These are phyloP conservation scores for Chimonanthus salicifolius DNA, from an alignment of 164 flowering plant genomes.

Conservation along the genomic window DNA sequence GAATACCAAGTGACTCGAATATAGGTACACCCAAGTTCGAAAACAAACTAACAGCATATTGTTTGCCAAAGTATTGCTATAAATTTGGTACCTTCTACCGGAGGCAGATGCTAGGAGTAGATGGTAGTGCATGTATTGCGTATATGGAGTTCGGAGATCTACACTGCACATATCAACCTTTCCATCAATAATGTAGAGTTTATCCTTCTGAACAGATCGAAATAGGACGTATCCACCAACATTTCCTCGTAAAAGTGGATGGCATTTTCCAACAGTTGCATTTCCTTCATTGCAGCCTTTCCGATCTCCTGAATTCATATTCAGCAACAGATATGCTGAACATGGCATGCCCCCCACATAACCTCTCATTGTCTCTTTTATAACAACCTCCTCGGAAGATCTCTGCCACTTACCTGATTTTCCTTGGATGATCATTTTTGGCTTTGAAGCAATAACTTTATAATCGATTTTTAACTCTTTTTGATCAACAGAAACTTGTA, in stretches of 20 bases:
- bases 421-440: neutral
- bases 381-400: slow-evolving; percentile 2
- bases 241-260: slow-evolving; percentile 29
- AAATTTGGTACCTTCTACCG: slow-evolving; percentile 44
- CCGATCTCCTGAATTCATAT: slow-evolving; percentile 20
- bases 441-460: slow-evolving; percentile 6
- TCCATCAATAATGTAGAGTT: slow-evolving; percentile 46
- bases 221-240: slow-evolving; percentile 47
- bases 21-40: neutral
- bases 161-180: slow-evolving; percentile 43
- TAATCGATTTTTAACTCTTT: neutral
- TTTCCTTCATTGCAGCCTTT: slow-evolving; percentile 10
- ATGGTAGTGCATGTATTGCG: slow-evolving; percentile 50
- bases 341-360: slow-evolving; percentile 57
- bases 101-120: slow-evolving; percentile 51
- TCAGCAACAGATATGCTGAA: slow-evolving; percentile 42
- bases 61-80: neutral
- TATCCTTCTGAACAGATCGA: slow-evolving; percentile 31
- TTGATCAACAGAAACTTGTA: neutral
- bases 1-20: neutral
- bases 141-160: slow-evolving; percentile 42
- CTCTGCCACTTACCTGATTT: neutral
- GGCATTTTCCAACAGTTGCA: slow-evolving; percentile 9
- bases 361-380: slow-evolving; percentile 45
- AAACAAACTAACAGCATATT: neutral